phyloP scores from a whole-genome alignment of 371 early-diverging fungal species.

The Mortierella sp. region DNA sequence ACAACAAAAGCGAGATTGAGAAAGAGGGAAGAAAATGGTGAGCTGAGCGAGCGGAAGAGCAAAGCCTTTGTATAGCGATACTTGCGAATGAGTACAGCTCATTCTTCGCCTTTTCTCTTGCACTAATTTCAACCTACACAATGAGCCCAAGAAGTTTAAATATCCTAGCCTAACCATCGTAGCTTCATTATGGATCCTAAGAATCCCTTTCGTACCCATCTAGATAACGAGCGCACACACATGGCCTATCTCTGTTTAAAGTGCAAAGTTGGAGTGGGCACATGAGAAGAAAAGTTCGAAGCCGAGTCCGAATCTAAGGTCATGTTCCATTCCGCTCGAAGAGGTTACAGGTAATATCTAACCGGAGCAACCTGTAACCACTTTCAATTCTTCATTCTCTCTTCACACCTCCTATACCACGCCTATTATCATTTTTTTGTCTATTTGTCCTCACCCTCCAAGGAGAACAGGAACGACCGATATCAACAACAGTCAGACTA shows the following conservation, averaged over 20 bases:
- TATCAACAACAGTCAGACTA: background rate
- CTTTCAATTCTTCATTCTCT: background rate
- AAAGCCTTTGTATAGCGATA: background rate
- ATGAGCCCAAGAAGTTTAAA: background rate
- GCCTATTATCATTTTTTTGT: background rate
- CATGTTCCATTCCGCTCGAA: background rate
- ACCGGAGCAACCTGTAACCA: background rate
- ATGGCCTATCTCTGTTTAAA: background rate
- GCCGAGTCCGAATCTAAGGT: background rate
- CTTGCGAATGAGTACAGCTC: background rate
- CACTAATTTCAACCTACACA: background rate
- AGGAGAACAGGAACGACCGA: background rate
- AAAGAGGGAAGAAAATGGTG: background rate
- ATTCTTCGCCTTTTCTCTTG: background rate
- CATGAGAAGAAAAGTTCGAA: background rate
- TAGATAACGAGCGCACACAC: too few relatives aligned
- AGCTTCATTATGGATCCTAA: background rate
- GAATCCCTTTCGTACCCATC: background rate
- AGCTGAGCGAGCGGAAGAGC: background rate
- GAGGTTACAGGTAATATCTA: constrained; percentile 5
- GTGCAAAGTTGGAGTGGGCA: background rate
- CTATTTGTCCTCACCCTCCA: background rate
- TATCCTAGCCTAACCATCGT: background rate
- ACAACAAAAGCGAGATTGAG: background rate
- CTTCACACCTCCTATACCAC: background rate